Evolutionary conservation across 208 protist genomes (phyloP).

Genomic region (Naegleria gruberi): DNA sequence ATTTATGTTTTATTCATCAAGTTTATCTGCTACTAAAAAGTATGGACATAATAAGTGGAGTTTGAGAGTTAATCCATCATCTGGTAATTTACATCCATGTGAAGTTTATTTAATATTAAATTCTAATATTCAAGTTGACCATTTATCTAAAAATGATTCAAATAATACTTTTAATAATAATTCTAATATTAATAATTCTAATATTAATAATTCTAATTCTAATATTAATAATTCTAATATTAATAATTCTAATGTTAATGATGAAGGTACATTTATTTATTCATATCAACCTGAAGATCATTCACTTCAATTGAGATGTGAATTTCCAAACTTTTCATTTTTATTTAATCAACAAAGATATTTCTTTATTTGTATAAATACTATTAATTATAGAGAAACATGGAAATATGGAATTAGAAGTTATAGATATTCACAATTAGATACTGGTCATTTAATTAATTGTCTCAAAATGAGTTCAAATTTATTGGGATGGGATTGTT

Average conservation of each 20-base stretch:
- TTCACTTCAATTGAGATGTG: neutral
- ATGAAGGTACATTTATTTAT: neutral
- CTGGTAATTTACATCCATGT: neutral
- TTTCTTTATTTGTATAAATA: neutral
- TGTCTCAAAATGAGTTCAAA: neutral
- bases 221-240: no score
- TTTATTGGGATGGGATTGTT: neutral
- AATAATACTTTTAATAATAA: no score
- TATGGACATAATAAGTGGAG: neutral
- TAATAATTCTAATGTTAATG: neutral
- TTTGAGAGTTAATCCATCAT: neutral
- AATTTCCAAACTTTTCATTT: neutral
- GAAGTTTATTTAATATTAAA: neutral
- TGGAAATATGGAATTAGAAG: neutral
- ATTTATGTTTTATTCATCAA: neutral
- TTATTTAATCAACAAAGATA: neutral
- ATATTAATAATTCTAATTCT: no score
- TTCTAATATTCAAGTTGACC: no score
- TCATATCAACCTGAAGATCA: neutral
- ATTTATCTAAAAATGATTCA: no score
- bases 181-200: no score
- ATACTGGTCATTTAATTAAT: neutral
- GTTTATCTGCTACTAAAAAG: neutral
- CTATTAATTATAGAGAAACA: neutral
- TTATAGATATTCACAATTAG: neutral